Evolutionary conservation across 2,329 filamentous ascomycete species (phyloP).

Genomic region (Tolypocladium guangdongense): DNA sequence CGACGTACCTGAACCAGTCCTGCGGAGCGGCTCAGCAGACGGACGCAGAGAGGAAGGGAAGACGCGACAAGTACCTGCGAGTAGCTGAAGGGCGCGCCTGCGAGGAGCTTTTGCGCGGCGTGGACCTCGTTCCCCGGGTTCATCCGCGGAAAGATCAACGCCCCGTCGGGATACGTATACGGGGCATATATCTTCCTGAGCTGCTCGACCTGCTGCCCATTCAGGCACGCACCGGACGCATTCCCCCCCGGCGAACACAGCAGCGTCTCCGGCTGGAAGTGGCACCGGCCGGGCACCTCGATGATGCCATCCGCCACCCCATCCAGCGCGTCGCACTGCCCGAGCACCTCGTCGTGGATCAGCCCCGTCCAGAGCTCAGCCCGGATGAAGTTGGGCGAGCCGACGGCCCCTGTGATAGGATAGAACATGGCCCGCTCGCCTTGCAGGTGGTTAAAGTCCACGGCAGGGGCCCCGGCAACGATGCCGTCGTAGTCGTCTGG

Average conservation of each 20-base stretch:
- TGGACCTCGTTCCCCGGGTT: constrained; percentile 36
- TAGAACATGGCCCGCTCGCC: constrained; percentile 31
- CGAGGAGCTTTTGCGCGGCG: constrained; percentile 24
- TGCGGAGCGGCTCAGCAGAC: constrained; percentile 9
- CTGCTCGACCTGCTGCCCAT: constrained; percentile 26
- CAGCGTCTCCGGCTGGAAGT: constrained; percentile 29
- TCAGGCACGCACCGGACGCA: constrained; percentile 25
- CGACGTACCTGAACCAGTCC: constrained; percentile 27
- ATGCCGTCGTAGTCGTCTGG: constrained; percentile 49
- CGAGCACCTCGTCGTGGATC: constrained; percentile 11
- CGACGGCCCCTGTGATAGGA: constrained; percentile 24
- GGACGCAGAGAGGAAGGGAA: constrained; percentile 5
- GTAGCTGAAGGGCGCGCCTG: constrained; percentile 10
- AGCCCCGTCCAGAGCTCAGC: constrained; percentile 10
- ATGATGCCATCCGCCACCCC: constrained; percentile 38
- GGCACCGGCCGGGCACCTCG: constrained; percentile 31
- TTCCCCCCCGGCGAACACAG: constrained; percentile 23
- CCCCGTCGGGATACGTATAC: constrained; percentile 14
- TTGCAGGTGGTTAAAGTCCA: constrained; percentile 22
- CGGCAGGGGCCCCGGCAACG: constrained; percentile 35
- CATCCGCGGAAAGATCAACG: constrained; percentile 30
- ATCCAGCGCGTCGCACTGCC: constrained; percentile 40
- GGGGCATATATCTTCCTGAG: constrained; percentile 20
- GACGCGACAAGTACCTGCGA: constrained; percentile 3
- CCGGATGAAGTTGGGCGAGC: constrained; percentile 15